Percentiles rank a stretch among this genome's conserved stretches.
Conservation (phyloP, 2,329 filamentous ascomycete species). For the Monosporascus sp. region DNA sequence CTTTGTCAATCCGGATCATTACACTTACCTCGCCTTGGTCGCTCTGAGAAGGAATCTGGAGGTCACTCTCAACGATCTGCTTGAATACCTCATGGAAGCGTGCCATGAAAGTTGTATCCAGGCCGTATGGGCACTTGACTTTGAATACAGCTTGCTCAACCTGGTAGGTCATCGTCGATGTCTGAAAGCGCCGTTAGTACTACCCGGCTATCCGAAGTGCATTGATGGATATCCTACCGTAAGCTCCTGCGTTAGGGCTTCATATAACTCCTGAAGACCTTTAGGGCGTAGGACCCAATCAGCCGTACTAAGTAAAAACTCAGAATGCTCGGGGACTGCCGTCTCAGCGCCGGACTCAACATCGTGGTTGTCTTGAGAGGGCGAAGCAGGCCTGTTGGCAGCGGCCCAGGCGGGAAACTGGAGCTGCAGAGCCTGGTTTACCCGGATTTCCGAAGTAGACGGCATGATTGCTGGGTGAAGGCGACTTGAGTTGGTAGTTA, state of each 20-base stretch:
- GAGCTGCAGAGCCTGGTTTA: background rate
- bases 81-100: too few relatives aligned
- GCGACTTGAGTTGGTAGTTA: too few relatives aligned
- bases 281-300: conserved; percentile 16
- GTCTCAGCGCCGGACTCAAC: background rate
- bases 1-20: too few relatives aligned
- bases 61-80: too few relatives aligned
- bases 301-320: conserved; percentile 14
- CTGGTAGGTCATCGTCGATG: background rate
- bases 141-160: background rate
- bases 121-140: conserved; percentile 3
- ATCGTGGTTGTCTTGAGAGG: background rate
- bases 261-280: conserved; percentile 13
- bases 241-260: conserved; percentile 5
- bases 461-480: background rate
- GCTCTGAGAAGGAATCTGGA: too few relatives aligned
- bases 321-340: background rate
- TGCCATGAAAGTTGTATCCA: background rate
- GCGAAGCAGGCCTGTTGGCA: background rate
- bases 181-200: background rate
- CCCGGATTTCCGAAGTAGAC: background rate
- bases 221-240: conserved; percentile 7
- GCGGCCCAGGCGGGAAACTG: conserved; percentile 4
- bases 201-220: background rate
- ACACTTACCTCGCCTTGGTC: too few relatives aligned